These are phyloP conservation scores for Sarocladium strictum DNA, from an alignment of 2,329 filamentous ascomycete genomes.

Conservation along the genomic window DNA sequence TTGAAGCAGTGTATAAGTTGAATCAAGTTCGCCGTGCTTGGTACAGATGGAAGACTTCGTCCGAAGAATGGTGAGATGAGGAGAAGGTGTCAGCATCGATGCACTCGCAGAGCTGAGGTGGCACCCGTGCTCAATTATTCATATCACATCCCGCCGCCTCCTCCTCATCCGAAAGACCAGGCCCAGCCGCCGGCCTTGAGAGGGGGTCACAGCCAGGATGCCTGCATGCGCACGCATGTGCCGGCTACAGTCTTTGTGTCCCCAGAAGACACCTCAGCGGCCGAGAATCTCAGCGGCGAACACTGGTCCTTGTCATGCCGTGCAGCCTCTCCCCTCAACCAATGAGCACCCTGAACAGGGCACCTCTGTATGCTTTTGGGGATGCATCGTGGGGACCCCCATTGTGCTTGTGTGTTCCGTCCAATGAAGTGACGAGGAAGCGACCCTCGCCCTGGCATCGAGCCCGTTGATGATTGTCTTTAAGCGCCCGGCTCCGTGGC, in stretches of 20 bases:
- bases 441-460: not conserved
- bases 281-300: constrained; percentile 3
- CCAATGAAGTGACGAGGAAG: not conserved
- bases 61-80: not conserved
- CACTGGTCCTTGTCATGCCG: constrained; percentile 4
- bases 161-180: not conserved
- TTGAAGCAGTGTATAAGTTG: not conserved
- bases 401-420: not conserved
- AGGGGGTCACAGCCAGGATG: not conserved
- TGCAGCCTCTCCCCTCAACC: not conserved
- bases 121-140: constrained; percentile 8
- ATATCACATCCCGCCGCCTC: constrained; percentile 7
- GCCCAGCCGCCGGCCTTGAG: not conserved
- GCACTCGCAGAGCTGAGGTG: constrained; percentile 1
- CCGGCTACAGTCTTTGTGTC: not conserved
- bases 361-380: constrained; percentile 1
- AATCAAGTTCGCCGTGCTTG: not conserved
- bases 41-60: too few species aligned
- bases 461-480: constrained; percentile 9
- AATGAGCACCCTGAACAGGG: not conserved
- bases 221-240: constrained; percentile 1
- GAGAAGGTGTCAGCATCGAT: constrained; percentile 3
- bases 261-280: not conserved
- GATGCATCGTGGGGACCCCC: constrained; percentile 2
- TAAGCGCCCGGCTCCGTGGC: constrained; percentile 7